Conservation (phyloP, 2,329 filamentous ascomycete genomes). For the Sarocladiaceae sp. region DNA sequence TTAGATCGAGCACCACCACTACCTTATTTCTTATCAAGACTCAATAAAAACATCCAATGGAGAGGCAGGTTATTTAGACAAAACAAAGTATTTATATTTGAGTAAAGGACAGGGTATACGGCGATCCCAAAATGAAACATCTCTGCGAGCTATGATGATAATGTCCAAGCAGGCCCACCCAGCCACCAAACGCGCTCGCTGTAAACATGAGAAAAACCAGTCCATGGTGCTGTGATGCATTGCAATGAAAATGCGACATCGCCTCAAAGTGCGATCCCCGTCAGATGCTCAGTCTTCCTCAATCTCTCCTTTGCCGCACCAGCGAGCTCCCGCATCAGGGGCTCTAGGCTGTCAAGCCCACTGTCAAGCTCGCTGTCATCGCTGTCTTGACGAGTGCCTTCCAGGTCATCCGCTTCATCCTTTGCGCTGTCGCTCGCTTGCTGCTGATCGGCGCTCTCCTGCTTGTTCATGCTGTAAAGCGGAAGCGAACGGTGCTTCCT, state of each 20-base stretch:
- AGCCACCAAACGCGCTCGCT: conserved; percentile 4
- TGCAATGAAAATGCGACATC: conserved; percentile 12
- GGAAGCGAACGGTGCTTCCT: conserved; percentile 12
- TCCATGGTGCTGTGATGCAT: background rate
- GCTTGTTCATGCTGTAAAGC: background rate
- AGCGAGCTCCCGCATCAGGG: conserved; percentile 40
- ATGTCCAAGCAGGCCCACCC: background rate
- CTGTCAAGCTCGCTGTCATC: conserved; percentile 33
- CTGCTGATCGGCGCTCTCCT: background rate
- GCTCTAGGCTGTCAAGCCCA: conserved; percentile 37
- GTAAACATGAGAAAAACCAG: conserved; percentile 8
- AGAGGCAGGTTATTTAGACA: no score
- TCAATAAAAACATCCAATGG: background rate
- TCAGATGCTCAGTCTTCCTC: conserved; percentile 17
- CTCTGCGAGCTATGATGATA: background rate
- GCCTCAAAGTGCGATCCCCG: conserved; percentile 20
- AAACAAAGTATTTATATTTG: background rate
- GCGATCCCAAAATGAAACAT: background rate
- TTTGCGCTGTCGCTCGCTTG: conserved; percentile 20
- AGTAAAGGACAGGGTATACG: background rate
- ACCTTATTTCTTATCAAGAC: background rate
- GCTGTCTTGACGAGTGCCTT: conserved; percentile 19
- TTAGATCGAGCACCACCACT: background rate
- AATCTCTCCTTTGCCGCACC: conserved; percentile 21
- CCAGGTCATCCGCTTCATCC: conserved; percentile 18